Evolutionary conservation across 805 yeast species (phyloP).

Genomic region (Candida quercuum): DNA sequence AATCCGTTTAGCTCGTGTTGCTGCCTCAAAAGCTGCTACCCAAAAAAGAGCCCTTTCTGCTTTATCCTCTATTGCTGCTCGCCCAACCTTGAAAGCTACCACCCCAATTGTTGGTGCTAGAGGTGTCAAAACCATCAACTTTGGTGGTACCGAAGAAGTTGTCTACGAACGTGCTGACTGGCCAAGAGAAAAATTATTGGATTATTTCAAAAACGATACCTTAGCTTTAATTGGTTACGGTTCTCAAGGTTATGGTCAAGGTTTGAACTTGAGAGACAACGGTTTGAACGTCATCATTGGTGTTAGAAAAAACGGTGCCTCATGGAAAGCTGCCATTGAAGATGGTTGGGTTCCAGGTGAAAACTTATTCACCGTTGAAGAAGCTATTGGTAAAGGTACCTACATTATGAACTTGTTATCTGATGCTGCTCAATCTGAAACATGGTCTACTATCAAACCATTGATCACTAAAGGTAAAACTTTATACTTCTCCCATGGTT

Average conservation of each 20-base stretch:
- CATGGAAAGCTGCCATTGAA: conserved; percentile 99
- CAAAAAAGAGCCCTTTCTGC: conserved; percentile 60
- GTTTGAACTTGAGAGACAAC: conserved; percentile 97
- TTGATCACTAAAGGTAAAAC: conserved; percentile 95
- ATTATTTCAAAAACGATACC: conserved; percentile 97
- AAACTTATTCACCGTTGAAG: conserved; percentile 90
- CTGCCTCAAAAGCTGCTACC: conserved; percentile 32
- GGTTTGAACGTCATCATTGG: conserved; percentile 97
- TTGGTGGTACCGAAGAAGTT: conserved; percentile 90
- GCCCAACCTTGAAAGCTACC: conserved; percentile 54
- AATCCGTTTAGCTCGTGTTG: conserved; percentile 43
- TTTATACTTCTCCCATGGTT: conserved; percentile 98
- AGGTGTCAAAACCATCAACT: conserved; percentile 95
- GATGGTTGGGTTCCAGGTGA: conserved; percentile 99
- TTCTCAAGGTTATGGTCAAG: conserved; percentile 99
- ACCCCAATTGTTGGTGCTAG: conserved; percentile 59
- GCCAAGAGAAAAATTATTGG: conserved; percentile 95
- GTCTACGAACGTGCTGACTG: conserved; percentile 99
- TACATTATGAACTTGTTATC: conserved; percentile 96
- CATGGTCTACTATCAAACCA: conserved; percentile 87
- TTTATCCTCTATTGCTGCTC: conserved; percentile 42
- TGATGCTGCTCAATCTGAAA: conserved; percentile 99
- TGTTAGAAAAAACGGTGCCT: conserved; percentile 97
- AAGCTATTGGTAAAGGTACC: conserved; percentile 91
- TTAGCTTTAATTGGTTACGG: conserved; percentile 98